Evolutionary conservation across 805 yeast genomes (phyloP), one percentile per base, ranked within the genome.

Genomic region (Sugiyamaella lignohabitans): DNA sequence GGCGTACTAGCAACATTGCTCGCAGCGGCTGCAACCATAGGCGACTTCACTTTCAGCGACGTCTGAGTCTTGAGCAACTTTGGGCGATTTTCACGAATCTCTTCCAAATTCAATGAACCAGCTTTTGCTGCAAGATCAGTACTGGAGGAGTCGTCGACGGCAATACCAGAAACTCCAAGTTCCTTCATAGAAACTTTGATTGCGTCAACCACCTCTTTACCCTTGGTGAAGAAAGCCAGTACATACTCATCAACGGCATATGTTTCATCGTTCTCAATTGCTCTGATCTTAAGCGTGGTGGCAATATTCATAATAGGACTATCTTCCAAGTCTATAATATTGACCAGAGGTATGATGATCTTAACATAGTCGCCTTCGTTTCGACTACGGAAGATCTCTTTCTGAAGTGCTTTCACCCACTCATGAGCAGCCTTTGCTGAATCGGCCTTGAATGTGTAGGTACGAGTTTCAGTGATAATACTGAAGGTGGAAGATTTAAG

Each of bases 371-470:
- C 82, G 11, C 81, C 82, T 20, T 74, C 70, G 61, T 86, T 84
- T 45, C 84, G 73, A 36, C 83, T 74, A 1, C 88, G 73, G 64
- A 91, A 91, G 1, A 87, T 79, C 45, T 82, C 82, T 57, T 84
- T 87, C 53, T 84, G 85, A 38, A 91, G 64, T 6, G 74, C 67
- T 44, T 81, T 79, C 40, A 78, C 81, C 98, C 98, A 91, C 16
- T 81, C 75, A 49, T 84, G 73, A 0, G 97, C 97, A 4, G 82
- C 68, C 51, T 73, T 79, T 14, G 76, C 65, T 20, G 83, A 79
- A 58, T 89, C 96, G 1, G 94, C 84, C 51, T 75, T 74, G 55
- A 89, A 84, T 36, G 73, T 71, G 61, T 81, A 81, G 0, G 76
- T 72, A 52, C 78, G 75, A 24, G 73, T 69, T 37, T 73, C 78